These are phyloP conservation scores for Solanum bulbocastanum DNA, from an alignment of 257 asterid species.

Conservation along the genomic window DNA sequence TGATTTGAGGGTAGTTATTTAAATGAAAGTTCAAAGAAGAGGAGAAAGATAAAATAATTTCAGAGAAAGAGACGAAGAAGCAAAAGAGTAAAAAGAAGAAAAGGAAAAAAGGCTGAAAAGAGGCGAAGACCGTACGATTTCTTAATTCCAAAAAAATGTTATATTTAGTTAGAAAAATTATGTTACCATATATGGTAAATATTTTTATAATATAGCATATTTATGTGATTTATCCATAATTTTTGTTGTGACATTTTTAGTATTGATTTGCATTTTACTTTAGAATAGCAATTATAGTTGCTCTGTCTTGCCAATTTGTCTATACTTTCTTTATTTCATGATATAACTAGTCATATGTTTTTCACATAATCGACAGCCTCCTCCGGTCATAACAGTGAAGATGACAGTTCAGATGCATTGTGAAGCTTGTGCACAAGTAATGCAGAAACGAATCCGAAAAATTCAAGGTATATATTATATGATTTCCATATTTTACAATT, in stretches of 20 bases:
- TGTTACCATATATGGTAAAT: no score
- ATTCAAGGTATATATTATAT: conserved; percentile 32
- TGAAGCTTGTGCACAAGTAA: conserved; percentile 76
- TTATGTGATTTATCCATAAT: no score
- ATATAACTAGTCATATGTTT: background rate
- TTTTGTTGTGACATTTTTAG: background rate
- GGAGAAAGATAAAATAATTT: no score
- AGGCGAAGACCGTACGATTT: no score
- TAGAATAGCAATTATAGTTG: background rate
- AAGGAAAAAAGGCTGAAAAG: no score
- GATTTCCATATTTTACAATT: background rate
- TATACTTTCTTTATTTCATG: background rate
- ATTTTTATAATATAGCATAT: no score
- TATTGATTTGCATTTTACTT: background rate
- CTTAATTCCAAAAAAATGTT: no score
- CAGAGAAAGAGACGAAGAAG: no score
- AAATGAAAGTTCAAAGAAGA: no score
- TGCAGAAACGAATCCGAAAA: conserved; percentile 62
- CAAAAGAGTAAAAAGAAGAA: no score
- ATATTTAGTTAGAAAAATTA: no score
- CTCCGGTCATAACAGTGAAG: conserved; percentile 51
- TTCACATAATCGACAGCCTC: conserved; percentile 39
- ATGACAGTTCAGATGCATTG: conserved; percentile 79
- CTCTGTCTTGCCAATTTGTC: background rate
- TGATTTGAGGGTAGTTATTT: no score